Base-by-base conservation (phyloP, 257 asterid species). In the Primulina eburnea region DNA sequence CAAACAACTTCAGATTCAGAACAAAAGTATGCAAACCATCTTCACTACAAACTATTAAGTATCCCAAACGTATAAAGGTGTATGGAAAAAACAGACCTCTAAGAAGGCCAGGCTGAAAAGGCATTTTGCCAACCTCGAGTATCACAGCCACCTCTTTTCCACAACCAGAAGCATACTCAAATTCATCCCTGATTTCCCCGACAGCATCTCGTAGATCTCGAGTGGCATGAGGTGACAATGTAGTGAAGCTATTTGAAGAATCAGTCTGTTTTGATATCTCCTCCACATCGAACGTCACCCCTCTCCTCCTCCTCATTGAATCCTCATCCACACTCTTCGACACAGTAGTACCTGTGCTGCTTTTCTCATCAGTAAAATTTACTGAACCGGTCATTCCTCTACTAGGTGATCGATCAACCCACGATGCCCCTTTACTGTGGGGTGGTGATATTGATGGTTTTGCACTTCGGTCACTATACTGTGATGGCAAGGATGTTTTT, bases 51-150 rank as follows among this genome's bases (percentile, higher is more conserved):
- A 64, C 43, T 59, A 55, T 26, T 5, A 37, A 62, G 65, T 53
- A 60, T 47, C 11, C 30, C 65, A 70, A 67, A 16, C 29, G 33
- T 52, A 20, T 29, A 75, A 58, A 52, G 60, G 10, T 34, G 26
- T 30, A 28, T 32, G 6, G 17, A 2, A 38, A 71, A 77, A 67
- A 5, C 74, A 64, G 77, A 94, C 99, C 99, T 91, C 80, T 88
- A 37, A 84, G 76, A 69, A 91, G 67, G 72, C 87, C 79, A 60
- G 90, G 97, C 79, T 86, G 96, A 82, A 87, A 91, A 60, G 97
- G 99, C 79, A 89, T 67, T 81, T 87, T 91, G 53, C 97, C 99
- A 78, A 85, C 96, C 83, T 94, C 99, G 65, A 94, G 99, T 95
- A 91, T 74, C 77, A 86, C 21, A 7, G 96, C 96, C 4, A 94